phyloP scores from a whole-genome alignment of 768 basidiomycete genomes.

The Filobasidium floriforme region DNA sequence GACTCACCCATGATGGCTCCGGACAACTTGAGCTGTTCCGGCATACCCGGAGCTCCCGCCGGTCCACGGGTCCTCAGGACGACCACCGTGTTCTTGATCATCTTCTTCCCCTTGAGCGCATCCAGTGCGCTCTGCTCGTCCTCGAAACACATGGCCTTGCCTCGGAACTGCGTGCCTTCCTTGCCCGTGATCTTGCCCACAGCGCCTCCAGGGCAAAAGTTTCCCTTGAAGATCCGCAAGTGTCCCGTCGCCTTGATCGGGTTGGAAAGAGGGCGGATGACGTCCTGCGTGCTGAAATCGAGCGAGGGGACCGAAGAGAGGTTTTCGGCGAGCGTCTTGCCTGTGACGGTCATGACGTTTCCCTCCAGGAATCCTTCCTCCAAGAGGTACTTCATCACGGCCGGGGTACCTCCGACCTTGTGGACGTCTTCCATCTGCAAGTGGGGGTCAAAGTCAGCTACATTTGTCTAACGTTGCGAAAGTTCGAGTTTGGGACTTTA shows the following conservation, averaged over 20 bases:
- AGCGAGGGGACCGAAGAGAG: slow-evolving; percentile 67
- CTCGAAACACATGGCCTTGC: slow-evolving; percentile 31
- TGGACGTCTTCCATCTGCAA: slow-evolving; percentile 93
- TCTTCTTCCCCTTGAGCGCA: slow-evolving; percentile 64
- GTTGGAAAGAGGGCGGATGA: slow-evolving; percentile 76
- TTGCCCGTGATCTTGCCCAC: slow-evolving; percentile 96
- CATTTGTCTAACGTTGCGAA: too few relatives aligned
- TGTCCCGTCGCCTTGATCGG: slow-evolving; percentile 87
- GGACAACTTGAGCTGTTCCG: slow-evolving; percentile 65
- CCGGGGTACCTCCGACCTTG: slow-evolving; percentile 74
- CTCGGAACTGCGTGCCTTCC: slow-evolving; percentile 68
- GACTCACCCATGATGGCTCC: slow-evolving; percentile 63
- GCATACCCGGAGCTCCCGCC: slow-evolving; percentile 87
- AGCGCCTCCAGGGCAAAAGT: slow-evolving; percentile 89
- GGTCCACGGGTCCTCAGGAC: slow-evolving; percentile 49
- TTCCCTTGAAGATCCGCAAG: slow-evolving; percentile 85
- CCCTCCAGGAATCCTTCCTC: slow-evolving; percentile 26
- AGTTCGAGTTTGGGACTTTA: too few relatives aligned
- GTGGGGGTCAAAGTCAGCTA: too few relatives aligned
- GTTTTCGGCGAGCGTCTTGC: slow-evolving; percentile 82
- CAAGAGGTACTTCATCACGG: slow-evolving; percentile 26
- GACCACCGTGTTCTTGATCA: slow-evolving; percentile 55
- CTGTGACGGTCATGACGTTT: slow-evolving; percentile 70
- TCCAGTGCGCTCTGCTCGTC: slow-evolving; percentile 20
- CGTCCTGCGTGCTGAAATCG: slow-evolving; percentile 61